A percentile compares a stretch with the other conserved stretches of the same genome.
These are phyloP conservation scores for Coemansia sp. DNA, from an alignment of 192 early-diverging fungal genomes.

Conservation along the genomic window DNA sequence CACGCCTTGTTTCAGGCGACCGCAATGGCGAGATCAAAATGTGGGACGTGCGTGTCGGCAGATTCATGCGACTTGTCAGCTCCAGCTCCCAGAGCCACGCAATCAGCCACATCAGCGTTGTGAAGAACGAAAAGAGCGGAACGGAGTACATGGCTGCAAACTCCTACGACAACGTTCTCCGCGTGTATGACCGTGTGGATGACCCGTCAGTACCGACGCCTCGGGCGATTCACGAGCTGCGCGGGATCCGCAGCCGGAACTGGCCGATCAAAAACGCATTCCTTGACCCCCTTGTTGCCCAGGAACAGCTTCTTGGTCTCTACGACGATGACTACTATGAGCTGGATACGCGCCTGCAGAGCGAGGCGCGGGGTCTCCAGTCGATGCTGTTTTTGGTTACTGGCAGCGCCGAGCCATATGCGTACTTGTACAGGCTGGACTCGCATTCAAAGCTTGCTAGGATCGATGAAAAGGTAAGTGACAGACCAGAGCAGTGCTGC, in stretches of 20 bases:
- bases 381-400: slow-evolving; percentile 62
- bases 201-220: slow-evolving; percentile 69
- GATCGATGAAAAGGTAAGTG: slow-evolving; percentile 53
- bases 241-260: slow-evolving; percentile 90
- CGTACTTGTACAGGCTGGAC: slow-evolving; percentile 62
- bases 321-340: slow-evolving; percentile 54
- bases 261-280: slow-evolving; percentile 95
- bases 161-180: slow-evolving; percentile 92
- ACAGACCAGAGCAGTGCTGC: background rate
- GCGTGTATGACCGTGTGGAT: slow-evolving; percentile 89
- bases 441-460: slow-evolving; percentile 38
- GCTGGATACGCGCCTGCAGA: slow-evolving; percentile 51
- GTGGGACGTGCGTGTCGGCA: slow-evolving; percentile 84
- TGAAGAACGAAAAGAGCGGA: slow-evolving; percentile 50
- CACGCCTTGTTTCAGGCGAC: slow-evolving; percentile 51
- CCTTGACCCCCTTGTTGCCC: slow-evolving; percentile 51
- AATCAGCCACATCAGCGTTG: slow-evolving; percentile 52
- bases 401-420: slow-evolving; percentile 68
- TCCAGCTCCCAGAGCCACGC: slow-evolving; percentile 30
- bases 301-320: slow-evolving; percentile 50
- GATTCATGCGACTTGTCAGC: slow-evolving; percentile 50
- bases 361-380: slow-evolving; percentile 43
- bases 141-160: slow-evolving; percentile 86
- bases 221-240: slow-evolving; percentile 77
- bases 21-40: slow-evolving; percentile 71